These are phyloP conservation scores for Echinochloa phyllopogon DNA, from an alignment of 176 grass and related monocot genomes.

Conservation along the genomic window DNA sequence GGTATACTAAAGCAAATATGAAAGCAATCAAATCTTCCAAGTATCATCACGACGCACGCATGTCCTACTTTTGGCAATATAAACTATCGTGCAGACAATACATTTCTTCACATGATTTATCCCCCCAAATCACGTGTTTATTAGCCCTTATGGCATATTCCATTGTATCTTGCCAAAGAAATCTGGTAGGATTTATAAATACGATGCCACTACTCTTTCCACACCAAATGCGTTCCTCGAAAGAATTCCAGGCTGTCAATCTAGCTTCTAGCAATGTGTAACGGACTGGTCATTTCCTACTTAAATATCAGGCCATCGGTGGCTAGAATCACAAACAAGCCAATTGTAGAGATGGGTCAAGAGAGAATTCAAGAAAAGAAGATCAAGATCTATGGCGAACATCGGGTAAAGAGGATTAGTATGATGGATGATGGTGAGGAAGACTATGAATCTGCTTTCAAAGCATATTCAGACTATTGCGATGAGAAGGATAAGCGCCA, in stretches of 20 bases:
- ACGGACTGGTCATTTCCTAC: background rate
- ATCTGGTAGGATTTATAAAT: background rate
- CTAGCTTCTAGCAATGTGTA: background rate
- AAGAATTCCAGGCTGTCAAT: background rate
- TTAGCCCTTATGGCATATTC: background rate
- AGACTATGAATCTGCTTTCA: conserved; percentile 49
- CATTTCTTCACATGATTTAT: background rate
- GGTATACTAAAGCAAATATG: background rate
- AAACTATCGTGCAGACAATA: background rate
- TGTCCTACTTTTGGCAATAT: background rate
- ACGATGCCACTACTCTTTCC: no score
- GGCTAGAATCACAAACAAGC: background rate
- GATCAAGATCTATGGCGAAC: background rate
- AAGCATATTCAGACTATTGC: conserved; percentile 22
- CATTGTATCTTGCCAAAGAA: background rate
- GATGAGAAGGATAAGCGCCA: conserved; percentile 31
- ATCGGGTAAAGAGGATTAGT: background rate
- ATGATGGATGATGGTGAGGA: background rate
- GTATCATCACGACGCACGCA: background rate
- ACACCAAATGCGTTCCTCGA: background rate
- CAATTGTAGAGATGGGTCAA: background rate
- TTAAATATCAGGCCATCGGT: background rate
- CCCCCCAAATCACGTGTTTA: background rate
- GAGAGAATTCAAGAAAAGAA: background rate
- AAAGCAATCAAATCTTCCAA: background rate